Conservation (phyloP, 345 rosid species). For the Arabis hirsuta region DNA sequence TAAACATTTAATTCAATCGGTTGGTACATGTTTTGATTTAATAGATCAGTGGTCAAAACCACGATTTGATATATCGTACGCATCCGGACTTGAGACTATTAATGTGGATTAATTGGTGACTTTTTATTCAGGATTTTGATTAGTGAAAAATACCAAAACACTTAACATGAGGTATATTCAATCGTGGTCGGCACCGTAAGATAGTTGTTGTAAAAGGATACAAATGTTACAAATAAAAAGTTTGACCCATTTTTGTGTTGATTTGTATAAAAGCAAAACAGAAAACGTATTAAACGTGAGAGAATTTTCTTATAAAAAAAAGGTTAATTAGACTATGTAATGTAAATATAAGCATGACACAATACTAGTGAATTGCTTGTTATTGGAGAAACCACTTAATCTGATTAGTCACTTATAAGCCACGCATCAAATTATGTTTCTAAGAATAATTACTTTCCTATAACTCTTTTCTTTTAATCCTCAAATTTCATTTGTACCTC, state of each 20-base stretch:
- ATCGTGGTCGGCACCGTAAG: too few relatives aligned
- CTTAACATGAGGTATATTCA: not conserved
- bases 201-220: not conserved
- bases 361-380: constrained; percentile 19
- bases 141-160: not conserved
- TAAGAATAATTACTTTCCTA: constrained; percentile 8
- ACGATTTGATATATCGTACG: not conserved
- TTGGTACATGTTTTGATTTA: not conserved
- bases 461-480: not conserved
- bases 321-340: not conserved
- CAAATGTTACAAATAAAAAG: not conserved
- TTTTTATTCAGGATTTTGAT: not conserved
- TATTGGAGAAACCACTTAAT: constrained; percentile 16
- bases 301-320: not conserved
- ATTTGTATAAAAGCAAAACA: not conserved
- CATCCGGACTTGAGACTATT: constrained; percentile 2
- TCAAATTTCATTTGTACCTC: not conserved
- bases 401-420: constrained; percentile 35
- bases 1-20: not conserved
- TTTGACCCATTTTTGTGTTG: not conserved
- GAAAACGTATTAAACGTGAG: not conserved
- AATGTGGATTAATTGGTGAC: not conserved
- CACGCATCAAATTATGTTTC: constrained; percentile 30
- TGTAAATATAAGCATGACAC: constrained; percentile 30
- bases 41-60: not conserved